Evolutionary conservation across 1,284 basidiomycete species (phyloP).

Genomic region (Malassezia sympodialis): DNA sequence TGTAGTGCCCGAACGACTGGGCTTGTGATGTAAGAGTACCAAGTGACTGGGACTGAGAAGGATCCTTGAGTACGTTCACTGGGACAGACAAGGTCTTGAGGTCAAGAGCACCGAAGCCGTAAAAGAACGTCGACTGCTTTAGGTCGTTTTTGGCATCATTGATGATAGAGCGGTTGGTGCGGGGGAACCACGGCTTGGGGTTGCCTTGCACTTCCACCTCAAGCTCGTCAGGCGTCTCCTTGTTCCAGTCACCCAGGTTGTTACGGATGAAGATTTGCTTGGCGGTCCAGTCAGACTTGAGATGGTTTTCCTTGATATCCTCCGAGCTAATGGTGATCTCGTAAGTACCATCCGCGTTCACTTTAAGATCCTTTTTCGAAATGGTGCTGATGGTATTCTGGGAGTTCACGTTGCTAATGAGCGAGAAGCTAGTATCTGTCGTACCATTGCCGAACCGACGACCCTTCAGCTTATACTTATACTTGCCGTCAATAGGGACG

Average conservation of each 20-base stretch:
- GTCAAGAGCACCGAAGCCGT: slow-evolving; percentile 17
- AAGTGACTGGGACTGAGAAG: slow-evolving; percentile 4
- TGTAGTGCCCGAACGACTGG: slow-evolving; percentile 9
- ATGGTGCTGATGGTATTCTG: slow-evolving; percentile 10
- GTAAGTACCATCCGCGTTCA: slow-evolving; percentile 13
- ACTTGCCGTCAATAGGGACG: slow-evolving; percentile 13
- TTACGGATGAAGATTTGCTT: slow-evolving; percentile 14
- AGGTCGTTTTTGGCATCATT: slow-evolving; percentile 1
- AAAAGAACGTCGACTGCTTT: slow-evolving; percentile 13
- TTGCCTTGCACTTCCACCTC: slow-evolving; percentile 4
- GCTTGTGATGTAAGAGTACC: slow-evolving; percentile 18
- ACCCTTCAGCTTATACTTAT: slow-evolving; percentile 12
- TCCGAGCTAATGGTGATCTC: slow-evolving; percentile 10
- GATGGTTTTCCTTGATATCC: slow-evolving; percentile 3
- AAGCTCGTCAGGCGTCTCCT: slow-evolving; percentile 13
- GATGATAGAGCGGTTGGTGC: slow-evolving; percentile 5
- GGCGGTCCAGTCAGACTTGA: slow-evolving; percentile 5
- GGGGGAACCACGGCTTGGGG: neutral
- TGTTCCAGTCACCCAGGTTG: slow-evolving; percentile 16
- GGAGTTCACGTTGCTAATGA: slow-evolving; percentile 16
- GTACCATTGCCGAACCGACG: slow-evolving; percentile 9
- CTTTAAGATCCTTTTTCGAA: slow-evolving; percentile 5
- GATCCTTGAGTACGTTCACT: neutral
- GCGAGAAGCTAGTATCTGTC: slow-evolving; percentile 12
- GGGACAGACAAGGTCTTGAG: slow-evolving; percentile 9